Evolutionary conservation across 2,329 filamentous ascomycete species (phyloP).

Genomic region (Paecilomyces sp.): DNA sequence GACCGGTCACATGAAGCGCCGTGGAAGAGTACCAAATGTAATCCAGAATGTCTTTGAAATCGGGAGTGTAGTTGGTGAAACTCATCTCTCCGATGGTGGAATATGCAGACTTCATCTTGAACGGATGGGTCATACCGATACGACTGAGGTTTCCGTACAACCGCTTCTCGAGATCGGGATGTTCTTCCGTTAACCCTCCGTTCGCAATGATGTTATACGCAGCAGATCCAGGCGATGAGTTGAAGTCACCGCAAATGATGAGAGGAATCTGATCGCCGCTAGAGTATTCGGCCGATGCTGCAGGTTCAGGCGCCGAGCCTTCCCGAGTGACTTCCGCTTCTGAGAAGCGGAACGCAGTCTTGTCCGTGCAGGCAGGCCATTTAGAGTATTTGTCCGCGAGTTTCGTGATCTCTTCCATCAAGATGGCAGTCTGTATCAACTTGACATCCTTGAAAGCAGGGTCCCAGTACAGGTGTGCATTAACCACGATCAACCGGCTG

Average conservation of each 20-base stretch:
- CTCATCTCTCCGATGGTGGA: slow-evolving; percentile 74
- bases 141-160: slow-evolving; percentile 91
- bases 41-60: slow-evolving; percentile 88
- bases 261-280: slow-evolving; percentile 83
- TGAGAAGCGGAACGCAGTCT: slow-evolving; percentile 47
- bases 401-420: slow-evolving; percentile 87
- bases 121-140: slow-evolving; percentile 89
- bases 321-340: slow-evolving; percentile 42
- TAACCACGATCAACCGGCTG: slow-evolving; percentile 85
- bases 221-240: slow-evolving; percentile 78
- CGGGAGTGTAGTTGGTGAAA: slow-evolving; percentile 95
- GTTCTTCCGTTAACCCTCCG: slow-evolving; percentile 69
- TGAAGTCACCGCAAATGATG: slow-evolving; percentile 91
- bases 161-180: slow-evolving; percentile 70
- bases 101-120: slow-evolving; percentile 88
- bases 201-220: slow-evolving; percentile 85
- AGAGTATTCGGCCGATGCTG: slow-evolving; percentile 78
- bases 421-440: slow-evolving; percentile 86
- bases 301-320: slow-evolving; percentile 51
- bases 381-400: slow-evolving; percentile 78
- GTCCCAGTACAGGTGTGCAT: slow-evolving; percentile 94
- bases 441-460: slow-evolving; percentile 88
- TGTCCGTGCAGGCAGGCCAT: slow-evolving; percentile 74
- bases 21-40: slow-evolving; percentile 98
- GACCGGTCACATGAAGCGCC: slow-evolving; percentile 70